phyloP scores from a whole-genome alignment of 2,329 filamentous ascomycete species.

The Xylariaceae sp. region DNA sequence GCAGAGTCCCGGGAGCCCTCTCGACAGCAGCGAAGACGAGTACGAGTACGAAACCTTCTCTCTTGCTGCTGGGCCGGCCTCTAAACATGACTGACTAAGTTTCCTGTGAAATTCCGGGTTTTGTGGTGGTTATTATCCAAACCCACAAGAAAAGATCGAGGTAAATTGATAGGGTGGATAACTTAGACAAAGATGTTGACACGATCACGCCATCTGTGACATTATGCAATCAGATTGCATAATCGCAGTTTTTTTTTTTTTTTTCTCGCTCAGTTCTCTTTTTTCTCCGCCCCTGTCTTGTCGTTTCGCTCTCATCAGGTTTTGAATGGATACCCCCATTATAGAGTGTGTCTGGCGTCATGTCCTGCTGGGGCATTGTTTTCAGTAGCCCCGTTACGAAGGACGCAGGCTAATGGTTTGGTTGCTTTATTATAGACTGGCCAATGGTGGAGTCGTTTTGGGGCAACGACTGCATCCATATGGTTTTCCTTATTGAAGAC shows the following conservation, averaged over 20 bases:
- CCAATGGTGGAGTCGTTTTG: constrained; percentile 2
- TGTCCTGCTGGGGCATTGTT: constrained; percentile 8
- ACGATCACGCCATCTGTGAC: constrained; percentile 32
- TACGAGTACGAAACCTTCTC: constrained; percentile 51
- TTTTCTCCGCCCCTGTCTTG: neutral
- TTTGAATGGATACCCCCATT: constrained; percentile 16
- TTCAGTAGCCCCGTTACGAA: constrained; percentile 2
- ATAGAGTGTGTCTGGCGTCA: constrained; percentile 22
- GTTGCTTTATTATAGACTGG: constrained; percentile 12
- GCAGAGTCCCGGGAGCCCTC: constrained; percentile 49
- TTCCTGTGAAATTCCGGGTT: neutral
- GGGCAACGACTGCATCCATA: neutral
- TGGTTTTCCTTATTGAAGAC: neutral
- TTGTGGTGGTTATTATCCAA: neutral
- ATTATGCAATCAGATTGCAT: constrained; percentile 26
- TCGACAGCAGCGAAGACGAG: constrained; percentile 52
- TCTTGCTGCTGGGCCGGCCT: constrained; percentile 35
- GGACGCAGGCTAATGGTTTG: constrained; percentile 1
- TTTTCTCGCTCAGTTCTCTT: neutral
- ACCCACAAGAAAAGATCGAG: neutral
- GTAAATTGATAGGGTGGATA: constrained; percentile 17
- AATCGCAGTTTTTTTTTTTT: constrained; percentile 13
- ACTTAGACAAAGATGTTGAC: constrained; percentile 11
- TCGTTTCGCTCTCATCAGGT: constrained; percentile 7
- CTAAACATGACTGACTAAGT: constrained; percentile 27